phyloP scores from a whole-genome alignment of 208 protist genomes.

The Leishmania amazonensis region DNA sequence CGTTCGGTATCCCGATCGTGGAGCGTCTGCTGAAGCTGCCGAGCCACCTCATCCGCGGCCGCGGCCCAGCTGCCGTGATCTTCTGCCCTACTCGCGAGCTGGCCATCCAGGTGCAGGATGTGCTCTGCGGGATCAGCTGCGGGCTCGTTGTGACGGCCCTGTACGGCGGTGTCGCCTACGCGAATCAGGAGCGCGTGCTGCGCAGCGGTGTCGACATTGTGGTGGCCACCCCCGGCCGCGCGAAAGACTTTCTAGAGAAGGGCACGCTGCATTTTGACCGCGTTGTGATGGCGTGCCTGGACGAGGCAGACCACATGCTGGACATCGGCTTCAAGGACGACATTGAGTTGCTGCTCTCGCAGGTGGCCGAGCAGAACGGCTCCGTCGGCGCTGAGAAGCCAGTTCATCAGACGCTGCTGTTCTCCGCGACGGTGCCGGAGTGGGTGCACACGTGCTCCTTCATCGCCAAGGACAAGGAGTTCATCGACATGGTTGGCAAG shows the following conservation, averaged over 20 bases:
- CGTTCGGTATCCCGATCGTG: conserved; percentile 93
- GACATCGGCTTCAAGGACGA: conserved; percentile 98
- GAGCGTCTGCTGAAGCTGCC: conserved; percentile 65
- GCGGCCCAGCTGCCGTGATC: conserved; percentile 92
- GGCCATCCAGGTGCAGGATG: conserved; percentile 97
- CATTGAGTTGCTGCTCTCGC: conserved; percentile 95
- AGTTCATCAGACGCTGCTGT: conserved; percentile 92
- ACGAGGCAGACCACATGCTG: conserved; percentile 99
- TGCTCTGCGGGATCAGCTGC: conserved; percentile 80
- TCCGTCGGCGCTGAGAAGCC: conserved; percentile 80
- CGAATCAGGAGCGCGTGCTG: conserved; percentile 91
- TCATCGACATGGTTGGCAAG: conserved; percentile 95
- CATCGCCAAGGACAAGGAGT: conserved; percentile 83
- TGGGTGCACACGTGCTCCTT: conserved; percentile 90
- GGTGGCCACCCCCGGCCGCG: conserved; percentile 97
- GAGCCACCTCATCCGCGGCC: conserved; percentile 41
- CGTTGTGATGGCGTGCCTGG: conserved; percentile 95
- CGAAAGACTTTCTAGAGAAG: conserved; percentile 99
- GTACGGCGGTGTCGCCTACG: conserved; percentile 95
- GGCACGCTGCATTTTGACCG: conserved; percentile 92
- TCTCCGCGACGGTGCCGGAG: conserved; percentile 93
- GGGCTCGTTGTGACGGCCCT: conserved; percentile 93
- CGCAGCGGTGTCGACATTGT: conserved; percentile 98
- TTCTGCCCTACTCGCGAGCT: conserved; percentile 99
- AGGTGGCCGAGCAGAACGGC: conserved; percentile 89